Evolutionary conservation across 352 stramenopile species (phyloP), one percentile per base, ranked within the genome.

Genomic region (Globisporangium megalacanthum): DNA sequence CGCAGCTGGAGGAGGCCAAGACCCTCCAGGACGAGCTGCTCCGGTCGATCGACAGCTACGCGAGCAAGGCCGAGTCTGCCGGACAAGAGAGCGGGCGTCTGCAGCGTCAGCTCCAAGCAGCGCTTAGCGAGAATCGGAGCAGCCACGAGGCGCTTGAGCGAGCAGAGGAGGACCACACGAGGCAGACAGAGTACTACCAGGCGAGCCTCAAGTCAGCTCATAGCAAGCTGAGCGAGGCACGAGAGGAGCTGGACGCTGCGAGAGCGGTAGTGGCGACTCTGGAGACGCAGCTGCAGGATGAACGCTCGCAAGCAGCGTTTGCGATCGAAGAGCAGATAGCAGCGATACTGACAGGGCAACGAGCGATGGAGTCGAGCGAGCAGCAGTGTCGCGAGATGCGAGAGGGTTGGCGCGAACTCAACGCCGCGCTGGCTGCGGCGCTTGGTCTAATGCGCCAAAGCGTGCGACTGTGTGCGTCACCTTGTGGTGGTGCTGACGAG

Each of bases 1-100:
- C 50, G 2, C 73, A 83, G 54, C 58, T 89, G 2, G 67, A 88
- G 6, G 83, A 89, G 49, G 59, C 89, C 13, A 85, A 88, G 39
- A 56, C 61, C 0, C 63, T 93, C 1, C 83, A 93, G 49, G 83
- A 93, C 37, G 79, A 86, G 31, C 17, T 93, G 2, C 69, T 93
- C 5, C 46, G 65, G 7, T 82, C 74, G 0, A 70, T 91, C 11
- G 76, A 88, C 20, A 70, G 77, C 36, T 71, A 83, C 47, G 61
- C 76, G 19, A 36, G 41, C 0, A 66, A 64, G 10, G 49, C 60
- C 4, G 75, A 79, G 42, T 62, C 71, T 37, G 58, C 64, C 3
- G 54, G 58, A 1, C 58, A 56, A 25, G 63, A 78, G 61, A 60
- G 66, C 13, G 62, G 67, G 17, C 37, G 60, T 13, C 49, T 88